Conservation (phyloP, 257 asterid genomes). For the Capsicum rhomboideum region DNA sequence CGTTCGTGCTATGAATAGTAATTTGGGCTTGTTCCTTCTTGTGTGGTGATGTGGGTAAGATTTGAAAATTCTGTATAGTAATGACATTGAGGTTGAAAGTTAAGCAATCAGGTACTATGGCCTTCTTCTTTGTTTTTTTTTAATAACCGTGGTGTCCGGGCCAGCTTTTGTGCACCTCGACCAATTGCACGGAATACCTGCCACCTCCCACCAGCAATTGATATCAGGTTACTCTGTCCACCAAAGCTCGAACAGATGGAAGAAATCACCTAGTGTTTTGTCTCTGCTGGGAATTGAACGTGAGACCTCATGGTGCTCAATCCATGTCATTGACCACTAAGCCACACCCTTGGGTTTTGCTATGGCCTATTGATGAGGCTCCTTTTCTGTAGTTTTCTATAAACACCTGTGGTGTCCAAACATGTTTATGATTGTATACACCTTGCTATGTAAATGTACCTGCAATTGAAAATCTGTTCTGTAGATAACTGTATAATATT, state of each 20-base stretch:
- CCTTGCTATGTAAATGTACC: neutral
- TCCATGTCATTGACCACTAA: too few species aligned
- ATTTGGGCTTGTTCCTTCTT: neutral
- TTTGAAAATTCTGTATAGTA: neutral
- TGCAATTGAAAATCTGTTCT: neutral
- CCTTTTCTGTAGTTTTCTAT: neutral
- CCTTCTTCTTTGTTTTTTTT: too few species aligned
- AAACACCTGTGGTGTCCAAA: neutral
- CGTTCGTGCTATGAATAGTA: neutral
- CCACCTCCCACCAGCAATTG: too few species aligned
- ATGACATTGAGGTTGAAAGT: neutral
- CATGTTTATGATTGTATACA: neutral
- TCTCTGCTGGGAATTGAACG: too few species aligned
- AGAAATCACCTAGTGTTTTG: too few species aligned
- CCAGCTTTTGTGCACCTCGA: too few species aligned
- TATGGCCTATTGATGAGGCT: neutral
- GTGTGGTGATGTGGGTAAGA: neutral
- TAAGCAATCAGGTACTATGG: neutral
- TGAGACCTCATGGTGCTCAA: too few species aligned
- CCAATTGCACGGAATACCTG: too few species aligned
- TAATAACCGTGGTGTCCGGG: too few species aligned
- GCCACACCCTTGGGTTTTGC: neutral
- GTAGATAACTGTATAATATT: neutral
- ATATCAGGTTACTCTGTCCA: too few species aligned
- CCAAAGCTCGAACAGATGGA: too few species aligned